Conservation (phyloP, 768 basidiomycete genomes). For the Dentipellis sp. region DNA sequence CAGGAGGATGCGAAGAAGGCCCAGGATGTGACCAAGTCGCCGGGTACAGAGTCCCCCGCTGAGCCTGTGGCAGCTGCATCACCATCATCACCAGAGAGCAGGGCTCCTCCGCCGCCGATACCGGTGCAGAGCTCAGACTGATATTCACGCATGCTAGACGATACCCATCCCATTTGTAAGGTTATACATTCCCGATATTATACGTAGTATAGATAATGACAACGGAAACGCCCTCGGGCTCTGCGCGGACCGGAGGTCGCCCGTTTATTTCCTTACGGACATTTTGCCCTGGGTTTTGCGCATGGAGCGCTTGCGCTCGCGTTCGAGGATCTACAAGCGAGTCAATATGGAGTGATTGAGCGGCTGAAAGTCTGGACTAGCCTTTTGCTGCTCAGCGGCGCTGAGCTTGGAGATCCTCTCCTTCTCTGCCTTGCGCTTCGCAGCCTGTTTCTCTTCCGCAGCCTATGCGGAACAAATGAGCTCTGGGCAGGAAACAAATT, state of each 20-base stretch:
- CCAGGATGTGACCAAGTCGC: background rate
- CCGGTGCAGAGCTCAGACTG: background rate
- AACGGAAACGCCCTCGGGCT: too few relatives aligned
- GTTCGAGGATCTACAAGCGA: constrained; percentile 47
- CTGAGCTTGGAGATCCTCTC: constrained; percentile 66
- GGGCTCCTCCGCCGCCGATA: too few relatives aligned
- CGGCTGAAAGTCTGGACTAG: constrained; percentile 17
- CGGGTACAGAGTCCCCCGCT: background rate
- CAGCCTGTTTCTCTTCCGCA: constrained; percentile 60
- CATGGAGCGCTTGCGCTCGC: constrained; percentile 64
- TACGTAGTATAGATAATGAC: too few relatives aligned
- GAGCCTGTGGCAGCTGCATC: background rate
- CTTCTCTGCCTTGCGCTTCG: constrained; percentile 65
- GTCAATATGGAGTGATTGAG: constrained; percentile 2
- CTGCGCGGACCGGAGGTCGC: too few relatives aligned
- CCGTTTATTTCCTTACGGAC: constrained; percentile 34
- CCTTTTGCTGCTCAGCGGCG: constrained; percentile 79
- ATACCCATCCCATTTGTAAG: background rate
- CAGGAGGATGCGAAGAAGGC: background rate
- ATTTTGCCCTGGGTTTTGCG: constrained; percentile 64
- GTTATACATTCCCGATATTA: too few relatives aligned
- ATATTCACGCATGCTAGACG: background rate
- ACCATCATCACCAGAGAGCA: background rate
- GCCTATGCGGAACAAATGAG: constrained; percentile 20
- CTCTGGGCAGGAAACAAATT: background rate